Conservation (phyloP, 805 yeast species). For the Nakazawaea ambrosiae region DNA sequence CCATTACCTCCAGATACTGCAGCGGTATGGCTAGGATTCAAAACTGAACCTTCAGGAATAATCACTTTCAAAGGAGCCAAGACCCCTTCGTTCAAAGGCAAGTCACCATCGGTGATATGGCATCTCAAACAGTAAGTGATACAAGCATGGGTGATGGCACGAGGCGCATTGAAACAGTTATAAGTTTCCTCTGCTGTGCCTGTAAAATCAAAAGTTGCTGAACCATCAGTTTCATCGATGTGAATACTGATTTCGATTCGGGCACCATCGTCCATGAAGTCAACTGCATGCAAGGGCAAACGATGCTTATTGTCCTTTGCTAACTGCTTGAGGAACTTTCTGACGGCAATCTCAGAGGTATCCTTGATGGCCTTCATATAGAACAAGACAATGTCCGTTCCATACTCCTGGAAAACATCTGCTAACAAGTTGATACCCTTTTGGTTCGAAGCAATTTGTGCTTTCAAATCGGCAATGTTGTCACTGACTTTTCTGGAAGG, state of each 20-base stretch:
- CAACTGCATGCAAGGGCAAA: conserved; percentile 32
- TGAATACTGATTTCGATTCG: conserved; percentile 34
- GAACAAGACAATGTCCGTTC: conserved; percentile 27
- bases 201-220: conserved; percentile 43
- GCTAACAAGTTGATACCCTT: conserved; percentile 35
- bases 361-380: conserved; percentile 34
- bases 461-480: conserved; percentile 37
- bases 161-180: conserved; percentile 49
- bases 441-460: conserved; percentile 38
- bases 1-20: conserved; percentile 43
- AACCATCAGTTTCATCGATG: conserved; percentile 32
- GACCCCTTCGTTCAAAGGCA: conserved; percentile 53
- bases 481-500: conserved; percentile 50
- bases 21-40: conserved; percentile 38
- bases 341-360: conserved; percentile 35
- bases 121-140: conserved; percentile 44
- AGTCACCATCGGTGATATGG: conserved; percentile 42
- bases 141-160: conserved; percentile 45
- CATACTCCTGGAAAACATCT: conserved; percentile 30
- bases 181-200: conserved; percentile 46
- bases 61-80: conserved; percentile 23
- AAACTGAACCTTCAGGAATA: conserved; percentile 26
- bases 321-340: conserved; percentile 19
- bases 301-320: conserved; percentile 31
- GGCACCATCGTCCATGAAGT: conserved; percentile 52